Conservation (phyloP, 331 rosid genomes). For the Saraca asoca region DNA sequence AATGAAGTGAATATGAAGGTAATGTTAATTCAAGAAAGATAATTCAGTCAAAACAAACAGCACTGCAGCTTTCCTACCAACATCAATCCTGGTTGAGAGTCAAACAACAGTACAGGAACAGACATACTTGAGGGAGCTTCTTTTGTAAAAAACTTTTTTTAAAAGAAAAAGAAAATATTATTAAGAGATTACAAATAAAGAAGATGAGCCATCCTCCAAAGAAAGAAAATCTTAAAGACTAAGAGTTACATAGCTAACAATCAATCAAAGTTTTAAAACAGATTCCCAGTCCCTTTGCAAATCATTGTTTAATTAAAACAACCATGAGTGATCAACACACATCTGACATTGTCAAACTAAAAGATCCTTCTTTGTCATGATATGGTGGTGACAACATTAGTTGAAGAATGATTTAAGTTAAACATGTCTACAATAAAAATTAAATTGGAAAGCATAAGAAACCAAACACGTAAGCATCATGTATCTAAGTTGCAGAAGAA, state of each 20-base stretch:
- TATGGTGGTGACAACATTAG: not conserved
- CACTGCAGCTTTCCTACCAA: too few relatives aligned
- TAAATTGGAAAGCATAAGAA: slow-evolving; percentile 19
- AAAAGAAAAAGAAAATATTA: too few relatives aligned
- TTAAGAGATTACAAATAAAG: too few relatives aligned
- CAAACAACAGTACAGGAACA: too few relatives aligned
- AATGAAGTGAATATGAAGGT: slow-evolving; percentile 22
- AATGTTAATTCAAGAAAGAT: not conserved
- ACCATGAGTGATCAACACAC: not conserved
- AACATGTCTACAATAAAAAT: not conserved
- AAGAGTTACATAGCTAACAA: too few relatives aligned
- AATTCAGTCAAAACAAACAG: slow-evolving; percentile 18
- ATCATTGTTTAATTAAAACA: not conserved
- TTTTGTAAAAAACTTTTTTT: not conserved
- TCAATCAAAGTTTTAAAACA: too few relatives aligned
- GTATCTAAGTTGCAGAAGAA: slow-evolving; percentile 10
- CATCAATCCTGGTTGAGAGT: too few relatives aligned
- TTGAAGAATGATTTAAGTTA: too few relatives aligned
- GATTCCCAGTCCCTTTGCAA: too few relatives aligned
- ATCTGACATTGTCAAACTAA: slow-evolving; percentile 19
- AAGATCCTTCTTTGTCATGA: not conserved
- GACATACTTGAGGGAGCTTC: not conserved
- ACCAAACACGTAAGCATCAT: slow-evolving; percentile 11
- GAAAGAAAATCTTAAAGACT: too few relatives aligned
- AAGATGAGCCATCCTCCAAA: too few relatives aligned